Evolutionary conservation across 495 filamentous ascomycete genomes (phyloP), one percentile per base, ranked within the genome.

Genomic region (Penicillium soppii): DNA sequence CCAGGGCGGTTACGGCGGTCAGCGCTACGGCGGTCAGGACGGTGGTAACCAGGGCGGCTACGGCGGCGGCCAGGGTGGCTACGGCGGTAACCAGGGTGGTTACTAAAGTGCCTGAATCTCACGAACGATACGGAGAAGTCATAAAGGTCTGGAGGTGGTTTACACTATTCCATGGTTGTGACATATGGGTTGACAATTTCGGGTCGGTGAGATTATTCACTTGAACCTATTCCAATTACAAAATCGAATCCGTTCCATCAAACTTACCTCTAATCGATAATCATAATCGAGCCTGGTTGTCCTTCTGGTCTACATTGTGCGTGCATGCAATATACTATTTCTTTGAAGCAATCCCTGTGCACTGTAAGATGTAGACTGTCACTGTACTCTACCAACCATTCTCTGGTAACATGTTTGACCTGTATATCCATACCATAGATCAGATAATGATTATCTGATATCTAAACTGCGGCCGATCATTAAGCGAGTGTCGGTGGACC

Each of bases 71-170:
- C n/a, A n/a, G n/a, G n/a, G 29, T 32, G 29, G 29, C 29, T 32
- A 67, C 49, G 53, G 66, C 10, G 29, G 29, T 12, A 7, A 32
- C 54, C 46, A 37, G 17, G 37, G 37, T 9, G 35, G 35, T 23
- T 49, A 49, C 47, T 49, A 49, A 40, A 32, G 29, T 26, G 7
- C 29, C 21, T 8, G 44, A 36, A 47, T 32, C 20, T 47, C 32
- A 47, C 20, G 32, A 47, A 32, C 8, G 29, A 10, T 32, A 32
- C 13, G 29, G 29, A 32, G 5, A 32, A 32, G 29, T 32, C 29
- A 32, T 32, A 32, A 32, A 37, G 44, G 21, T 47, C 44, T 37
- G 26, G 32, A 36, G 21, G 29, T 49, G 46, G 40, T 32, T 38
- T 21, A 25, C 46, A 49, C 36, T 35, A 25, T 49, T 40, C 46